These are phyloP conservation scores for Pseudogymnoascus sp. DNA, from an alignment of 2,329 filamentous ascomycete species.

Conservation along the genomic window DNA sequence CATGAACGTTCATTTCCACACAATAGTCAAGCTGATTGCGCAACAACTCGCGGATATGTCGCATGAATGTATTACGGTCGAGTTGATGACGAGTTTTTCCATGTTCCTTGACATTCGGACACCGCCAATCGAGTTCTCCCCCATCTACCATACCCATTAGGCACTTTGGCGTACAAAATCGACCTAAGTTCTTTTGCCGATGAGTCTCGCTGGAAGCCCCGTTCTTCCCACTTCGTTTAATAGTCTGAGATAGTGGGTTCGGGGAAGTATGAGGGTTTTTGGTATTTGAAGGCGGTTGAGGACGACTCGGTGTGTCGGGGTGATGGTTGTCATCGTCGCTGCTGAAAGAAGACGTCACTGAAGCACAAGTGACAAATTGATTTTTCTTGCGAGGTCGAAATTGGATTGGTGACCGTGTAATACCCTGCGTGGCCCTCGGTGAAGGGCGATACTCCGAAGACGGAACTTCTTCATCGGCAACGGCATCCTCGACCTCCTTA, in stretches of 20 bases:
- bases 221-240: neutral
- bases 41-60: neutral
- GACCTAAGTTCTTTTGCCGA: neutral
- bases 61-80: neutral
- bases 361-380: neutral
- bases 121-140: neutral
- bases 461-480: too few relatives aligned
- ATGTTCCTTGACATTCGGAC: neutral
- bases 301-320: neutral
- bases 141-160: neutral
- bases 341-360: neutral
- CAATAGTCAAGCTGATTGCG: neutral
- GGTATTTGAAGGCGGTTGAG: neutral
- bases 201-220: neutral
- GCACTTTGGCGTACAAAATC: neutral
- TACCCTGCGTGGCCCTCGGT: too few relatives aligned
- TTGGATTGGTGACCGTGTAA: too few relatives aligned
- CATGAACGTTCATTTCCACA: slow-evolving; percentile 12
- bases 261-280: neutral
- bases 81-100: neutral
- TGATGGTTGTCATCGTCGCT: neutral
- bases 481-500: too few relatives aligned
- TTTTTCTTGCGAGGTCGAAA: neutral
- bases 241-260: neutral
- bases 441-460: too few relatives aligned